Evolutionary conservation across 2,329 filamentous ascomycete species (phyloP), one percentile per base, ranked within the genome.

Genomic region (Gnomoniopsis smithogilvyi): DNA sequence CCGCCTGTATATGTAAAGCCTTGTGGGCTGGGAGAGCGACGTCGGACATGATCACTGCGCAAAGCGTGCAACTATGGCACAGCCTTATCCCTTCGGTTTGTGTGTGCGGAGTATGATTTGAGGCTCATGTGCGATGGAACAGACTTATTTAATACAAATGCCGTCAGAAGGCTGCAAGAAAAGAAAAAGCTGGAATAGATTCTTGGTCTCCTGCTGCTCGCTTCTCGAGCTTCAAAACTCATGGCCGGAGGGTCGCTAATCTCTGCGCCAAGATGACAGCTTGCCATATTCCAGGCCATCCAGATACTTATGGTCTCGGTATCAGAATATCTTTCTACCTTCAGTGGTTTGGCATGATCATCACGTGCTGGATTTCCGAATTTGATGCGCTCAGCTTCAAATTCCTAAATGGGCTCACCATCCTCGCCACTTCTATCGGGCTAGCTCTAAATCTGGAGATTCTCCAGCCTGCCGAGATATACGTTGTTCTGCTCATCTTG

Each of bases 401-500:
- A 3, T 51, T 66, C 30, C 34, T 59, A 33, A 60, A 58, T 34
- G 51, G 46, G 17, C 56, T 63, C 21, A 62, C 54, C 41, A 58
- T 58, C 34, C 48, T 55, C 8, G 58, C 61, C 50, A 61, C 58
- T 12, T 54, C 54, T 14, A 26, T 61, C 30, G 61, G 54, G 21
- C 26, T 62, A 19, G 51, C 56, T 2, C 14, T 58, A 36, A 58
- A 61, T n/a, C 11, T 55, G 6, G 30, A 38, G 17, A 22, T n/a
- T 3, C 49, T 65, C 4, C 38, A 54, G 10, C 54, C 61, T 2
- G 58, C 38, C 36, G 65, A 67, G 41, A 57, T 63, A 14, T 63
- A 65, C 58, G 49, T 67, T 15, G 58, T 63, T n/a, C 59, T 67
- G n/a, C 59, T 66, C 3, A 62, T 66, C 15, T 47, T 57, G 2